Evolutionary conservation across 2,329 filamentous ascomycete species (phyloP).

Genomic region (Ceratocystiopsis minuta): DNA sequence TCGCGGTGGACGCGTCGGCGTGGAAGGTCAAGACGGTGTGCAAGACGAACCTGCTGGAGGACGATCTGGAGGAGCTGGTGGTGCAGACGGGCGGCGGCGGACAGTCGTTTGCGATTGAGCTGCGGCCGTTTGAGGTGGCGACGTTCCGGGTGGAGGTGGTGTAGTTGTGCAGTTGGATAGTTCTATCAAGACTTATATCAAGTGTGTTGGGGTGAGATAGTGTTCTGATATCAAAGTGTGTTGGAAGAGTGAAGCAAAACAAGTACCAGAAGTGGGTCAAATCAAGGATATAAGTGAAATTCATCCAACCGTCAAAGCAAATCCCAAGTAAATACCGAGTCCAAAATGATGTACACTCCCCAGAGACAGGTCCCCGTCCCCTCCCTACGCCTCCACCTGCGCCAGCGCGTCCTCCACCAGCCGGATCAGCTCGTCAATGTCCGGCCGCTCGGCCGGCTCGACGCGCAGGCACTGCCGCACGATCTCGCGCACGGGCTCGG

Average conservation of each 20-base stretch:
- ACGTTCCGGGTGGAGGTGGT: constrained; percentile 32
- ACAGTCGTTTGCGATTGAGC: constrained; percentile 34
- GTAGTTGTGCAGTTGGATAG: background rate
- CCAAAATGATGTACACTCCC: background rate
- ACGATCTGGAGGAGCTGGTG: constrained; percentile 53
- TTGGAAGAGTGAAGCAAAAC: background rate
- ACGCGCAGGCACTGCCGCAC: constrained; percentile 74
- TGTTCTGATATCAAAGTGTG: background rate
- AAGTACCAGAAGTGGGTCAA: too few relatives aligned
- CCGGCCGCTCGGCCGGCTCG: constrained; percentile 73
- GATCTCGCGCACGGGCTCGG: constrained; percentile 68
- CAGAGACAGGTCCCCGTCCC: background rate
- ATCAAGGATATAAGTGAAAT: too few relatives aligned
- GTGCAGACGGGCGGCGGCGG: constrained; percentile 18
- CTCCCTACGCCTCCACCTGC: constrained; percentile 34
- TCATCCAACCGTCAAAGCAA: too few relatives aligned
- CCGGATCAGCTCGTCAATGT: constrained; percentile 65
- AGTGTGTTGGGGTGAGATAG: background rate
- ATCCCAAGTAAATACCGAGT: too few relatives aligned
- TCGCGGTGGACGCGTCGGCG: constrained; percentile 35
- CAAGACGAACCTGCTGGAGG: constrained; percentile 79
- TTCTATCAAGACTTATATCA: background rate
- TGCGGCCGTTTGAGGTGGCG: constrained; percentile 73
- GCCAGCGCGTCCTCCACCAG: constrained; percentile 60
- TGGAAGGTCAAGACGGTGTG: constrained; percentile 58